Evolutionary conservation across 1,139 yeast genomes (phyloP), one percentile per base, ranked within the genome.

Genomic region (Kodamaea suecica): DNA sequence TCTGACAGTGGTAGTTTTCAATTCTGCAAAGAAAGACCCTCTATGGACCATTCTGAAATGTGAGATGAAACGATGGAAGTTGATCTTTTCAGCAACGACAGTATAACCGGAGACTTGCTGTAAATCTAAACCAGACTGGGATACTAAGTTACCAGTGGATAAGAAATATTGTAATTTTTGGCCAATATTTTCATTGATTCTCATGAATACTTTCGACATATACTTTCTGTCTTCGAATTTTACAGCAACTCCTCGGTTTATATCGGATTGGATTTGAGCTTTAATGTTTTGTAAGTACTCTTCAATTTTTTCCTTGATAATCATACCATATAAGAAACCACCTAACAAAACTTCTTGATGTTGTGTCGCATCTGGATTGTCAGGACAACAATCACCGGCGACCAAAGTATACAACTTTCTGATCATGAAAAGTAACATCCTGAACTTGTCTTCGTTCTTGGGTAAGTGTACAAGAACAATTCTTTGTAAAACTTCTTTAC

Each of bases 21-120:
- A 76, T 63, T 92, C 96, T 29, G 99, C 97, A 61, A 92, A 92
- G 81, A 92, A 92, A 47, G 97, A 87, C 63, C 99, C 99, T 78
- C 99, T 84, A 65, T 92, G 99, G 34, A 92, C 98, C 98, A 92
- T 92, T 67, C 99, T 73, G 75, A 92, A 92, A 71, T 92, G 99
- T 14, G 97, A 80, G 47, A 92, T 82, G 67, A 92, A 92, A 59
- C 99, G 84, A 63, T 94, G 85, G 73, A 88, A 92, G 62, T 92
- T 92, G 61, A 92, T 92, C 63, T 94, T 92, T 66, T 92, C 99
- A 2, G 98, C 98, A 42, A 94, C 97, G 48, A 92, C 98, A 1
- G 98, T 92, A 60, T 87, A 92, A 55, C 99, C 99, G 36, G 95
- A 84, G 34, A 90, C 96, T 70, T 92, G 99, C 65, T 92, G 99